Conservation (phyloP, 352 stramenopile genomes). For the Phytophthora litchii region DNA sequence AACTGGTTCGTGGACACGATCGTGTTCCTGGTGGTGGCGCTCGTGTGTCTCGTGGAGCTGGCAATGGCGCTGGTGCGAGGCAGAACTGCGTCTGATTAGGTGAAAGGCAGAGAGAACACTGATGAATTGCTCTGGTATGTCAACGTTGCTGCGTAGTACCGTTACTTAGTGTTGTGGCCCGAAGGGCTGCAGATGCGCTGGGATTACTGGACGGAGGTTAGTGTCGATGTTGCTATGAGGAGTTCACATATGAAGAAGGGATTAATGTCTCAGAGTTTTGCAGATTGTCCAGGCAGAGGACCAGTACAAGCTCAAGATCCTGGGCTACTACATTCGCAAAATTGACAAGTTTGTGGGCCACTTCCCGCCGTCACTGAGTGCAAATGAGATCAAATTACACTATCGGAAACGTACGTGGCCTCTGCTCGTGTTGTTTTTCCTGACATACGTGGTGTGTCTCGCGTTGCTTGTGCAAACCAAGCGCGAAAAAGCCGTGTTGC, state of each 20-base stretch:
- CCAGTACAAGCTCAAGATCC: slow-evolving; percentile 78
- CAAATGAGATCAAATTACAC: slow-evolving; percentile 53
- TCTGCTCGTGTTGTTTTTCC: slow-evolving; percentile 51
- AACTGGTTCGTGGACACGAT: slow-evolving; percentile 64
- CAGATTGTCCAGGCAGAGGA: slow-evolving; percentile 77
- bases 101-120: background rate
- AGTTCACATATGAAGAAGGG: background rate
- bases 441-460: slow-evolving; percentile 47
- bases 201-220: slow-evolving; percentile 78
- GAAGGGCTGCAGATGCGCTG: slow-evolving; percentile 71
- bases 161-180: slow-evolving; percentile 72
- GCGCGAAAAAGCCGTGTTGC: slow-evolving; percentile 40
- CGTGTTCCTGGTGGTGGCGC: slow-evolving; percentile 61
- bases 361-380: slow-evolving; percentile 56
- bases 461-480: slow-evolving; percentile 45
- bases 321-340: slow-evolving; percentile 87
- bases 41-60: slow-evolving; percentile 59
- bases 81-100: slow-evolving; percentile 1
- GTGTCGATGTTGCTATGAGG: background rate
- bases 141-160: slow-evolving; percentile 47
- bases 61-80: slow-evolving; percentile 51
- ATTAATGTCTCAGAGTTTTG: background rate
- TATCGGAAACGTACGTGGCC: slow-evolving; percentile 55
- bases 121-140: slow-evolving; percentile 17
- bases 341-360: slow-evolving; percentile 73